Percentiles rank a stretch among this genome's conserved stretches.
Evolutionary conservation across 495 filamentous ascomycete genomes (phyloP).

Genomic region (Podospora appendiculata): DNA sequence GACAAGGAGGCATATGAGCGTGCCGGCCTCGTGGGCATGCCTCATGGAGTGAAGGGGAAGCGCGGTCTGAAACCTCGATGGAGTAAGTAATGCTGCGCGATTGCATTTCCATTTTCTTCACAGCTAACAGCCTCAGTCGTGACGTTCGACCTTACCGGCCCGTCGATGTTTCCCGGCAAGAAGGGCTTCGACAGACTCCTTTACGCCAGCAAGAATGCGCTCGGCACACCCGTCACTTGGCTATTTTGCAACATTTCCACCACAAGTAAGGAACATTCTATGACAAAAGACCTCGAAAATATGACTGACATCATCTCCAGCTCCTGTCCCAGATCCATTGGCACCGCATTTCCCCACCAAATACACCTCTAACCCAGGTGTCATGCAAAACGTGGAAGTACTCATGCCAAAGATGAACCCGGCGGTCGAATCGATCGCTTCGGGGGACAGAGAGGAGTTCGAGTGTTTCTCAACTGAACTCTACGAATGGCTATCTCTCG

Average conservation of each 20-base stretch:
- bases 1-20: slow-evolving; percentile 81
- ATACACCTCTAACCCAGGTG: slow-evolving; percentile 26
- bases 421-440: slow-evolving; percentile 26
- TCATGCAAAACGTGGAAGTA: slow-evolving; percentile 25
- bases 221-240: slow-evolving; percentile 67
- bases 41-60: slow-evolving; percentile 48
- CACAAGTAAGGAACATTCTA: slow-evolving; percentile 20
- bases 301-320: slow-evolving; percentile 19
- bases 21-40: slow-evolving; percentile 72
- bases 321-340: slow-evolving; percentile 42
- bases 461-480: slow-evolving; percentile 55
- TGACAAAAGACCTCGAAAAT: background rate
- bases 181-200: slow-evolving; percentile 82
- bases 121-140: slow-evolving; percentile 48
- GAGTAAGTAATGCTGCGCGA: slow-evolving; percentile 24
- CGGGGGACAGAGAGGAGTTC: slow-evolving; percentile 35
- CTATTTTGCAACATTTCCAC: slow-evolving; percentile 62
- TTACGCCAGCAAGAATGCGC: slow-evolving; percentile 77
- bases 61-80: slow-evolving; percentile 44
- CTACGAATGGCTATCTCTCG: slow-evolving; percentile 80
- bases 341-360: slow-evolving; percentile 45
- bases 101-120: background rate
- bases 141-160: slow-evolving; percentile 68
- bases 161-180: slow-evolving; percentile 84
- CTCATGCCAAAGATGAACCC: slow-evolving; percentile 44